Evolutionary conservation across 169 alveolate species (phyloP).

Genomic region (Prorocentrum cordatum): DNA sequence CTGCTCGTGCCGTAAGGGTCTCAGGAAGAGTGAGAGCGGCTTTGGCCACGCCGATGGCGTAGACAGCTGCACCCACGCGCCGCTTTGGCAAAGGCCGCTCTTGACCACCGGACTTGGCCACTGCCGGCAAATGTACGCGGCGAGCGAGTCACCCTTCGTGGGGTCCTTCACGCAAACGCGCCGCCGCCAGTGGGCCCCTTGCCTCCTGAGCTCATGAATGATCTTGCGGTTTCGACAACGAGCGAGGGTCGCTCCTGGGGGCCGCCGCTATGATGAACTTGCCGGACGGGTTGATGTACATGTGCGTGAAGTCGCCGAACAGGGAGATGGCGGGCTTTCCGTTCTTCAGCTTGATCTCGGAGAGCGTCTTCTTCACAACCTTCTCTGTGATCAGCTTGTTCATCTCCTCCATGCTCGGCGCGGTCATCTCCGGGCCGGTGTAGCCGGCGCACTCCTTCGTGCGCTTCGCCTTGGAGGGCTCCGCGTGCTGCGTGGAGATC

Average conservation of each 20-base stretch:
- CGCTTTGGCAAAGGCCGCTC: constrained; percentile 86
- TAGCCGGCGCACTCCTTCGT: constrained; percentile 46
- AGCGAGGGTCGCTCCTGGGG: constrained; percentile 55
- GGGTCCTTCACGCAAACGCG: constrained; percentile 99
- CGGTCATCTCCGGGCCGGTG: constrained; percentile 26
- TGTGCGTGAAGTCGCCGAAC: constrained; percentile 86
- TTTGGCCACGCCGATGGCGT: constrained; percentile 95
- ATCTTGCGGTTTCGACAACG: constrained; percentile 97
- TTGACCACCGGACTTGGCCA: constrained; percentile 97
- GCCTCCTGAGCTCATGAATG: constrained; percentile 98
- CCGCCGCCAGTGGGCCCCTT: constrained; percentile 99
- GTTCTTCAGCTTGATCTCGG: constrained; percentile 80
- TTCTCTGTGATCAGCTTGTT: constrained; percentile 81
- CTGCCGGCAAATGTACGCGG: constrained; percentile 97
- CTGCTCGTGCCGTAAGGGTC: constrained; percentile 86
- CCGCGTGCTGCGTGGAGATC: constrained; percentile 74
- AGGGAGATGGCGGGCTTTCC: constrained; percentile 40
- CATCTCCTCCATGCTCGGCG: constrained; percentile 65
- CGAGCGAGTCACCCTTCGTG: constrained; percentile 98
- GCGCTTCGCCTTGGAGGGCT: constrained; percentile 43
- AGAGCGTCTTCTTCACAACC: constrained; percentile 90
- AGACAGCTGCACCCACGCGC: constrained; percentile 92
- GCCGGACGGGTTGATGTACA: constrained; percentile 94
- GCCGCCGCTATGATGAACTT: constrained; percentile 74
- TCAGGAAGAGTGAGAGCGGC: constrained; percentile 94